Base-by-base conservation (phyloP, 805 yeast genomes). In the Candida andamanensis region DNA sequence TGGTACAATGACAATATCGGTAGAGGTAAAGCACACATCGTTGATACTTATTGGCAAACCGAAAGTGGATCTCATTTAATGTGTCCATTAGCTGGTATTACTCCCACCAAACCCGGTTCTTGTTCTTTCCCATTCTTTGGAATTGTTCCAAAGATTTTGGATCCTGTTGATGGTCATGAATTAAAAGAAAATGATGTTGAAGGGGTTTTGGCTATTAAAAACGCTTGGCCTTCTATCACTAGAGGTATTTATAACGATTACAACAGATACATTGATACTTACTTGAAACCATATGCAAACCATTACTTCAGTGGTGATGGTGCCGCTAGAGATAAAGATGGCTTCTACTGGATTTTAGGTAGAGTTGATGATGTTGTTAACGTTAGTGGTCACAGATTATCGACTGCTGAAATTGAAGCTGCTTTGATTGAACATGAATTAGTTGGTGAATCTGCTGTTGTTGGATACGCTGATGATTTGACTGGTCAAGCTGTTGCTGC, bases 11-110 rank as follows among this genome's bases (percentile, higher is more conserved):
- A 85, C 49, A 76, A 84, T 58, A 80, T 92, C 50, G 98, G 98
- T 54, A 82, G 87, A 50, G 78, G 78, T 39, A 74, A 85, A 56
- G 85, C 95, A 54, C 95, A 87, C 51, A 80, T 90, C 47, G 80
- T 85, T 50, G 98, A 92, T 65, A 92, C 98, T 28, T 87, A 87
- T 75, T 92, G 98, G 98, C 96, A 89, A 69, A 92, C 97, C 23
- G 98, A 92, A 68, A 81, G 95, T 10, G 98, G 98, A 35, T 83
- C 96, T 21, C 97, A 90, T 56, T 72, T 92, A 58, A 82, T 92
- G 58, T 82, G 96, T 27, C 95, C 97, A 41, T 62, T 92, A 49
- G 95, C 97, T 12, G 97, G 98, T 57, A 81, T 83, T 24, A 78
- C 90, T 26, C 94, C 95, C 49, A 84, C 92, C 42, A 92, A 92